A percentile compares a stretch with the other conserved stretches of the same genome.
Conservation (phyloP, 495 filamentous ascomycete species). For the Glonium stellatum region DNA sequence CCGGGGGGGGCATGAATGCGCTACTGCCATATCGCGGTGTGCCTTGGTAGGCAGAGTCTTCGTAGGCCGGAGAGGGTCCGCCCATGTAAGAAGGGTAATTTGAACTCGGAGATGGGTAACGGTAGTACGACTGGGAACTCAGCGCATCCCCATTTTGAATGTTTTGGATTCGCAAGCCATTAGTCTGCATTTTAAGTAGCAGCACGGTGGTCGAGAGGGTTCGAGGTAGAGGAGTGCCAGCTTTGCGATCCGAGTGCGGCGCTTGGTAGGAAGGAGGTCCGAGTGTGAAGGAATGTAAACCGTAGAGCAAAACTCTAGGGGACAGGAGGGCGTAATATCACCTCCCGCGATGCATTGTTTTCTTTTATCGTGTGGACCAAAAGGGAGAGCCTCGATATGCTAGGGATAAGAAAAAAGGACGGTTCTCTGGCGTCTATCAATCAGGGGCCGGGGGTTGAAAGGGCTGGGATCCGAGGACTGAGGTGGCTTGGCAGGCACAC, state of each 20-base stretch:
- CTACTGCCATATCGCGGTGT: conserved; percentile 21
- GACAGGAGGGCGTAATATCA: neutral
- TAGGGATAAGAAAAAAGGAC: neutral
- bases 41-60: conserved; percentile 16
- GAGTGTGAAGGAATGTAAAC: neutral
- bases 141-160: conserved; percentile 14
- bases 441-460: neutral
- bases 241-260: neutral
- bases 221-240: conserved; percentile 1
- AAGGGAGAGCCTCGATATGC: neutral
- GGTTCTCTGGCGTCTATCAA: neutral
- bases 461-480: neutral
- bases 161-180: conserved; percentile 23
- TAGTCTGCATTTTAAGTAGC: conserved; percentile 19
- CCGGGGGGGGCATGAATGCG: conserved; percentile 23
- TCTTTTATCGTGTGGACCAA: neutral
- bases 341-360: neutral
- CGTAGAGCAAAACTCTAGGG: neutral
- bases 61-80: conserved; percentile 20
- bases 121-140: conserved; percentile 23
- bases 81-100: conserved; percentile 25
- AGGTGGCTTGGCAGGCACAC: neutral
- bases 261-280: too few relatives aligned
- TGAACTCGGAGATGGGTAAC: conserved; percentile 27
- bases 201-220: conserved; percentile 7